A percentile compares a stretch with the other conserved stretches of the same genome.
Evolutionary conservation across 768 basidiomycete species (phyloP).

Genomic region (Tulasnella sp.): DNA sequence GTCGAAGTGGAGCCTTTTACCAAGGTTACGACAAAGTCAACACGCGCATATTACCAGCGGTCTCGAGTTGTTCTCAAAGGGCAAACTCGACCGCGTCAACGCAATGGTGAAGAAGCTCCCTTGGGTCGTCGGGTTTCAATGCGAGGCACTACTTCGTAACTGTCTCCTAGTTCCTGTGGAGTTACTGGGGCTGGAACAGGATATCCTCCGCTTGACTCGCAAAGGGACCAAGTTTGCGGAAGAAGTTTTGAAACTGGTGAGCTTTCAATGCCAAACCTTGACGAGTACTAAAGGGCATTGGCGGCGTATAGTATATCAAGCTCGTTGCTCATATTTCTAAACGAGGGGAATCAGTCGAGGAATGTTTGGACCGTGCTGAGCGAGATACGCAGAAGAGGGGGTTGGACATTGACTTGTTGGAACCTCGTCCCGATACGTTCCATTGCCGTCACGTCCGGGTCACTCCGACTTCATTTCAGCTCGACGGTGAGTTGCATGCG

Average conservation of each 20-base stretch:
- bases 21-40: constrained; percentile 33
- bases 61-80: constrained; percentile 42
- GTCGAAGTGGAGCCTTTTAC: constrained; percentile 27
- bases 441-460: constrained; percentile 61
- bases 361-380: constrained; percentile 36
- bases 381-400: constrained; percentile 14
- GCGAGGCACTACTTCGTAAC: constrained; percentile 56
- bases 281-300: not conserved
- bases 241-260: constrained; percentile 28
- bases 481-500: constrained; percentile 43
- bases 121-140: constrained; percentile 65
- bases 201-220: constrained; percentile 30
- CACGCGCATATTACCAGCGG: constrained; percentile 28
- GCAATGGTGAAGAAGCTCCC: constrained; percentile 36
- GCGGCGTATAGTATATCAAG: not conserved
- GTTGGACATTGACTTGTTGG: not conserved
- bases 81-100: constrained; percentile 36
- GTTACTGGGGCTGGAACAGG: constrained; percentile 24
- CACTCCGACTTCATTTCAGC: constrained; percentile 55
- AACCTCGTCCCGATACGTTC: constrained; percentile 30
- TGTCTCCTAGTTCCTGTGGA: constrained; percentile 50
- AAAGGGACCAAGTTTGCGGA: constrained; percentile 33
- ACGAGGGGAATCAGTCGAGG: constrained; percentile 28
- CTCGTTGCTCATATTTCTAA: not conserved
- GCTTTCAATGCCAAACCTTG: constrained; percentile 39